phyloP scores from a whole-genome alignment of 140 eudicot species.

The Bidens hawaiensis region DNA sequence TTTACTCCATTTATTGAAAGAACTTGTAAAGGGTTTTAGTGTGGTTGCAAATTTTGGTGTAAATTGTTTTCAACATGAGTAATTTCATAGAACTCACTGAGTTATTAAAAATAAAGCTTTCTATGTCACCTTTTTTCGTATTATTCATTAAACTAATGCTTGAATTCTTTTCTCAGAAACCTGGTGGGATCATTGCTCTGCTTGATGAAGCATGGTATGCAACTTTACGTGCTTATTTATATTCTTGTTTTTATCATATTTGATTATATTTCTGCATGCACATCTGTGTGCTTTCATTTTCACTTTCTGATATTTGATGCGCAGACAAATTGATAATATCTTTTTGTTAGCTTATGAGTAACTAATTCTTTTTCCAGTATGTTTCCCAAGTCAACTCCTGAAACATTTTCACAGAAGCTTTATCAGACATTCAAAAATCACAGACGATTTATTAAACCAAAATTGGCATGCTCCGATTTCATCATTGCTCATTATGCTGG shows the following conservation, averaged over 20 bases:
- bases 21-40: background rate
- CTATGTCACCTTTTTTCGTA: background rate
- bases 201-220: background rate
- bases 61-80: background rate
- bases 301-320: too few relatives aligned
- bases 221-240: background rate
- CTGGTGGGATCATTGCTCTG: background rate
- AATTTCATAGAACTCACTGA: background rate
- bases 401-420: conserved; percentile 79
- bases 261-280: background rate
- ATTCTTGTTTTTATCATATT: background rate
- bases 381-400: conserved; percentile 92
- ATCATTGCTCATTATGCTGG: conserved; percentile 90
- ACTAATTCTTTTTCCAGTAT: conserved; percentile 47
- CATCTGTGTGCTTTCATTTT: background rate
- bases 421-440: conserved; percentile 73
- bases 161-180: background rate
- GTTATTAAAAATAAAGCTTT: background rate
- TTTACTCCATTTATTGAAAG: too few relatives aligned
- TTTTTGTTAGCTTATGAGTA: background rate
- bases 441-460: conserved; percentile 74
- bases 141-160: background rate
- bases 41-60: background rate
- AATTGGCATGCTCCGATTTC: conserved; percentile 76
- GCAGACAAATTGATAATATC: background rate